Evolutionary conservation across 805 yeast genomes (phyloP), one percentile per base, ranked within the genome.

Genomic region (Nakazawaea anatomiae): DNA sequence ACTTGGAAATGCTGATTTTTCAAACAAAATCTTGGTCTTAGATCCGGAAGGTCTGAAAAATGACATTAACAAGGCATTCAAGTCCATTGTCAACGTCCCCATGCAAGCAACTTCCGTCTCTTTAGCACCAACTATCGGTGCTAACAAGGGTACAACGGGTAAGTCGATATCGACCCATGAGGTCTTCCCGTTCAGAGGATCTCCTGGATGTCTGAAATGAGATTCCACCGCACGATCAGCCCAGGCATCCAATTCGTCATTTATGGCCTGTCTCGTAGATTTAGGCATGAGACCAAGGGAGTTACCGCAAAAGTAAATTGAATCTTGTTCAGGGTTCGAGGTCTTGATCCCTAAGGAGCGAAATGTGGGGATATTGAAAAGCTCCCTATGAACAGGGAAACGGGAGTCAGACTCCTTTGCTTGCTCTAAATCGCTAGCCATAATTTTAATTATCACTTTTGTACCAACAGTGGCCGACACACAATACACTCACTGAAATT

Each of bases 201-300:
- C 53, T 27, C 71, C 72, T 1, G 85, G 84, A 60, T 87, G 95
- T 52, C 80, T 75, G 67, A 85, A 85, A 65, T 91, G 98, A 0
- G 94, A 80, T 55, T 87, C 90, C 6, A 91, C 98, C 2, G 83
- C 98, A 35, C 90, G 70, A 30, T 65, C 72, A 32, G 80, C 73
- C 98, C 98, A 91, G 0, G 94, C 96, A 56, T 82, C 77, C 46
- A 91, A 69, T 65, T 91, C 97, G 40, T 71, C 74, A 46, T 67
- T 66, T 12, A 91, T 70, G 12, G 87, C 86, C 6, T 57, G 55
- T 35, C 78, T 70, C 0, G 91, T 83, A 6, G 71, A 61, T 47
- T 67, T 71, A 0, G 98, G 97, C 91, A 89, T 87, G 53, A 91
- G 69, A 0, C 98, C 98, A 6, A 91, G 77, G n/a, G 96, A 89